Conservation (phyloP, 192 early-diverging fungal species). For the Mortierella hygrophila region DNA sequence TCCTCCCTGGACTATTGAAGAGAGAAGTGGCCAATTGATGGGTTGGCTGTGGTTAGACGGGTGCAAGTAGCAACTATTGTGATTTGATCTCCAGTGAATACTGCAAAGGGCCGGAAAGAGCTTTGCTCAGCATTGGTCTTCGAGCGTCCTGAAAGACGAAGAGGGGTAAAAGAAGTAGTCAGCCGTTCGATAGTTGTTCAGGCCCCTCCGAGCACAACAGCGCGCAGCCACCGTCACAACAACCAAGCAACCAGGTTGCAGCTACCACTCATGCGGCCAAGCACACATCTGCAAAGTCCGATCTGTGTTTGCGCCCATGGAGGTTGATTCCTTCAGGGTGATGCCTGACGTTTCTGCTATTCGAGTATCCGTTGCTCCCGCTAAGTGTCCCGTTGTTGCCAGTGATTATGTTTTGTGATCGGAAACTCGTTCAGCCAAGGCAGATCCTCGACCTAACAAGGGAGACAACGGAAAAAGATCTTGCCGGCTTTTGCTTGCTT, state of each 20-base stretch:
- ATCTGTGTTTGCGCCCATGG: background rate
- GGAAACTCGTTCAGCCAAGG: background rate
- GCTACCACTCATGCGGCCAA: too few relatives aligned
- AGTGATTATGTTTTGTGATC: too few relatives aligned
- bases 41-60: background rate
- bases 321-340: too few relatives aligned
- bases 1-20: conserved; percentile 89
- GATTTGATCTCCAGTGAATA: too few relatives aligned
- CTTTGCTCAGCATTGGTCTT: too few relatives aligned
- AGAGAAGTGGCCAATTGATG: background rate
- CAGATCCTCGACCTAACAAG: background rate
- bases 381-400: too few relatives aligned
- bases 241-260: background rate
- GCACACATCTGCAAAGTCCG: background rate
- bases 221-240: background rate
- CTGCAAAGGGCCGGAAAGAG: too few relatives aligned
- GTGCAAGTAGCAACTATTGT: too few relatives aligned
- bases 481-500: background rate
- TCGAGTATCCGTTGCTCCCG: too few relatives aligned
- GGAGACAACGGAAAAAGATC: background rate
- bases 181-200: background rate
- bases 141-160: background rate
- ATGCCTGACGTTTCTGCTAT: too few relatives aligned
- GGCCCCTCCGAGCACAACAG: background rate
- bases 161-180: background rate